Evolutionary conservation across 176 grass and related monocot genomes (phyloP), one percentile per base, ranked within the genome.

Genomic region (Hordeum marinum): DNA sequence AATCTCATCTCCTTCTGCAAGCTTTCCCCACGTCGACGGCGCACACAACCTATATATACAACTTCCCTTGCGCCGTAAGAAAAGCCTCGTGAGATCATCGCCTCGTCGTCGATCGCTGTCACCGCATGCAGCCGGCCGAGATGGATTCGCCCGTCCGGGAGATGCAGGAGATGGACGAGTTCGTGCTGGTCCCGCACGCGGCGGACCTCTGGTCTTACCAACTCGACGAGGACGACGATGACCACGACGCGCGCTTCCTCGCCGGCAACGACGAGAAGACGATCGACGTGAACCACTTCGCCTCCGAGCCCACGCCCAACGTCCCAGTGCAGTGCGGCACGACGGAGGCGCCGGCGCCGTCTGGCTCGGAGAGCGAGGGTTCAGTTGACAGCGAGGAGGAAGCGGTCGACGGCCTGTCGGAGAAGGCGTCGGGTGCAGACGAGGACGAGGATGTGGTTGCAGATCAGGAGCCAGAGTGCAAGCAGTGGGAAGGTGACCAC

Each of bases 201-300:
- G 59, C 26, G 41, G 70, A 73, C 69, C 69, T 72, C 68, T 39
- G 11, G 21, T 42, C 39, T 14, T 29, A 75, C 72, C 26, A 31
- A 11, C 6, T 41, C 15, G 24, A 46, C 59, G 40, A 65, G 24
- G 77, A 46, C 14, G 37, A 27, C 14, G 77, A 29, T 8, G 40
- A 27, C 3, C 39, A 29, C 3, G 23, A 54, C 4, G 45, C 59
- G 23, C 37, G 39, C 60, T 20, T 80, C 20, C 40, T 80, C 4
- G 39, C 15, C 60, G 40, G 60, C 15, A 43, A 46, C 61, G 27
- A 29, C 37, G 60, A 63, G 4, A 63, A 11, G n/a, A 63, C 57
- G 58, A 63, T 79, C 75, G 32, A 77, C 24, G 39, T 12, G 40
- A 65, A 80, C 61, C 43, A 80, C 78, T 80, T 80, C 61, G 5